These are phyloP conservation scores for Zygoascus bituminiphila DNA, from an alignment of 805 yeast species.

Conservation along the genomic window DNA sequence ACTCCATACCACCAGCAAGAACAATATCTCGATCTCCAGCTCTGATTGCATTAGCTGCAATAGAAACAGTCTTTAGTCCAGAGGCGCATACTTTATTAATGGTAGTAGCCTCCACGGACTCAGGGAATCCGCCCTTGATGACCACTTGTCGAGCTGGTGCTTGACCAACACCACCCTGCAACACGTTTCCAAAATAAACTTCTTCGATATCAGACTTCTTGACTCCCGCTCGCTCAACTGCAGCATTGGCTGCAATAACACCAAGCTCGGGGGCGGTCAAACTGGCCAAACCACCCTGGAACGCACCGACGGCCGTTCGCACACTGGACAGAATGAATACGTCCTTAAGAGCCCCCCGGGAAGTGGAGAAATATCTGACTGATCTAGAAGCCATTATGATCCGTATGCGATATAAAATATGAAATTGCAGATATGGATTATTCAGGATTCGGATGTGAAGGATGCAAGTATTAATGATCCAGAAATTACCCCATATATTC, in stretches of 20 bases:
- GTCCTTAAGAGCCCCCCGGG: background rate
- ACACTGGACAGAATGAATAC: constrained; percentile 84
- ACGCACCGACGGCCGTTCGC: constrained; percentile 92
- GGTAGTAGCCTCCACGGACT: constrained; percentile 75
- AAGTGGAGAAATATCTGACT: background rate
- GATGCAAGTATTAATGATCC: too few relatives aligned
- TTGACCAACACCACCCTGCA: constrained; percentile 89
- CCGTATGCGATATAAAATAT: too few relatives aligned
- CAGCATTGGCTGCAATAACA: constrained; percentile 77
- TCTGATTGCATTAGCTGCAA: constrained; percentile 80
- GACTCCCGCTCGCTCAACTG: constrained; percentile 72
- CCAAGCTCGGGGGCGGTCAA: constrained; percentile 75
- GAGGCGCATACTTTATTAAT: constrained; percentile 95
- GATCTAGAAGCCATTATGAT: background rate
- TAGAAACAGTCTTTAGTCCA: constrained; percentile 79
- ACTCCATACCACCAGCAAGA: constrained; percentile 93
- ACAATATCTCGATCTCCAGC: constrained; percentile 81
- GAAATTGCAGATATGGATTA: too few relatives aligned
- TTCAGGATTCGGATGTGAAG: too few relatives aligned
- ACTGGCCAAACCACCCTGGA: constrained; percentile 72
- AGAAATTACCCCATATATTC: background rate
- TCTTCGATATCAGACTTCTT: constrained; percentile 74
- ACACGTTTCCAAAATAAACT: constrained; percentile 80
- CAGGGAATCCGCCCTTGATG: constrained; percentile 74
- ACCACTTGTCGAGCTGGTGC: constrained; percentile 98